These are phyloP conservation scores for Solanum neorickii DNA, from an alignment of 257 asterid genomes.

Conservation along the genomic window DNA sequence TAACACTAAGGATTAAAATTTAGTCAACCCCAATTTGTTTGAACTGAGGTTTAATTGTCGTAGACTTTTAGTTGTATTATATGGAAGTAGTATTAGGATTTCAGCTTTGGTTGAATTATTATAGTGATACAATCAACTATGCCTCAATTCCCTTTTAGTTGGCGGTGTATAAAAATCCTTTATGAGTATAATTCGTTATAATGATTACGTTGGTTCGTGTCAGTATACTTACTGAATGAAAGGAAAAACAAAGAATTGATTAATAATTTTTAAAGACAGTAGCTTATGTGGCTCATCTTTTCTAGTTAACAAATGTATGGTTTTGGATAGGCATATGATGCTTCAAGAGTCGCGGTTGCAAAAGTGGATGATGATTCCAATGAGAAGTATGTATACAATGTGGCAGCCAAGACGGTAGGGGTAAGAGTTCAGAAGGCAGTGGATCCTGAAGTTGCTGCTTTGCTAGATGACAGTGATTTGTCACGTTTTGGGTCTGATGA, in stretches of 20 bases:
- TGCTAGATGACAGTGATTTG: constrained; percentile 57
- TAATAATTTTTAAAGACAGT: not conserved
- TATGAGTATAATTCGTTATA: not conserved
- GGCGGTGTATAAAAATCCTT: not conserved
- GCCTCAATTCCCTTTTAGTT: not conserved
- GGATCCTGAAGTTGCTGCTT: constrained; percentile 80
- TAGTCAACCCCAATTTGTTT: not conserved
- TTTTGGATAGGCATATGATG: constrained; percentile 76
- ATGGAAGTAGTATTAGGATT: not conserved
- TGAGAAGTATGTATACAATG: constrained; percentile 35
- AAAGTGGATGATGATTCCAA: constrained; percentile 33
- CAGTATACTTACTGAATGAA: not conserved
- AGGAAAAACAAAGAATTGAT: not conserved
- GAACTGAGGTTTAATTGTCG: not conserved
- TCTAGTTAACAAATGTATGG: not conserved
- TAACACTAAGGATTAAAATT: not conserved
- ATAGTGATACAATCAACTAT: not conserved
- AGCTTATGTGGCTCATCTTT: not conserved
- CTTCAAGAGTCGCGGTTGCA: constrained; percentile 52
- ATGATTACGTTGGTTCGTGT: constrained; percentile 23
- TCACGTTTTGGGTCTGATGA: constrained; percentile 52
- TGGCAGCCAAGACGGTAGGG: constrained; percentile 45
- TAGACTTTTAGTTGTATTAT: not conserved
- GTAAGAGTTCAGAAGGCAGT: constrained; percentile 54
- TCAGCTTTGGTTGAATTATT: not conserved